phyloP scores from a whole-genome alignment of 2,329 filamentous ascomycete genomes.

The Ophiostoma sp. region DNA sequence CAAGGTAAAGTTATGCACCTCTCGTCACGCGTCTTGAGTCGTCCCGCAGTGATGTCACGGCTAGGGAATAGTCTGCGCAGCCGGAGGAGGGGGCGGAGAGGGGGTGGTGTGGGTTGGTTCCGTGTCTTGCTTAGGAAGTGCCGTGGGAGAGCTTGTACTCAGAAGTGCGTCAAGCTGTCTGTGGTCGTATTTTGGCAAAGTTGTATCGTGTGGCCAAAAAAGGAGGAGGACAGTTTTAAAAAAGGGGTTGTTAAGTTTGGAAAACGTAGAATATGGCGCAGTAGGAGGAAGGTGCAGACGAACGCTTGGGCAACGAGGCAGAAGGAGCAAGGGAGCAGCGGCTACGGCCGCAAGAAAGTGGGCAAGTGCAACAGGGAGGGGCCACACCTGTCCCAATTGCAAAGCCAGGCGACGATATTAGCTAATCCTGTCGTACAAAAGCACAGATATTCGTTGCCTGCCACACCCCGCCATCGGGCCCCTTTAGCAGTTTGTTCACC shows the following conservation, averaged over 20 bases:
- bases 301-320: not conserved
- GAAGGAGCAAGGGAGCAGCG: not conserved
- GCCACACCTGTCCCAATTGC: not conserved
- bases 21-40: not conserved
- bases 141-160: not conserved
- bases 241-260: not conserved
- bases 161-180: not conserved
- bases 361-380: not conserved
- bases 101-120: not conserved
- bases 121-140: not conserved
- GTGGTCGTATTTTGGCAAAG: not conserved
- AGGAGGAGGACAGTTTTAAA: not conserved
- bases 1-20: not conserved
- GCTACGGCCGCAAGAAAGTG: not conserved
- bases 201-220: not conserved
- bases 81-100: not conserved
- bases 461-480: not conserved
- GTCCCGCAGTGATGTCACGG: conserved; percentile 17
- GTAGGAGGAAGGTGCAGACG: not conserved
- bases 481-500: not conserved
- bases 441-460: not conserved
- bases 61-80: not conserved
- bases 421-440: not conserved
- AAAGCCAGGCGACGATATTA: not conserved
- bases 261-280: not conserved